Base-by-base conservation (phyloP, 2,329 filamentous ascomycete species). In the Madurella mycetomatis region DNA sequence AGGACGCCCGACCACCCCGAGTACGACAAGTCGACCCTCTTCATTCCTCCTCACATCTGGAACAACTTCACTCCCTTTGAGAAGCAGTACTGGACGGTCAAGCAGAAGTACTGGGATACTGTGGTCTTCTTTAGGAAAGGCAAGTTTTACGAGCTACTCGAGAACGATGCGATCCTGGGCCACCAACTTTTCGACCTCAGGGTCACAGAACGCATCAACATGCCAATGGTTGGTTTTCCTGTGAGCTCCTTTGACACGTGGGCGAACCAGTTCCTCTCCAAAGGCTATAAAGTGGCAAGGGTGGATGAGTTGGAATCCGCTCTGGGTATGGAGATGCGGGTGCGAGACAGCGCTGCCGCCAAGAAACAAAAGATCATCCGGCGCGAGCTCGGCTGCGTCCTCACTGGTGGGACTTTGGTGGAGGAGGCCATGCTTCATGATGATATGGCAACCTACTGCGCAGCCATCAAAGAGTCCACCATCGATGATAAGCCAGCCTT, bases 71-170 rank as follows among this genome's bases (percentile, higher is more conserved):
- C 92, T 0, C 83, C 92, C 0, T 99, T 99, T 61, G 94, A 99
- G 72, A 95, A 91, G 70, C 94, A 99, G 68, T 99, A 99, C 70
- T 99, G 94, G 94, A 90, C 95, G 66, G 97, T 99, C 71, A 99
- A 99, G 74, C 88, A 92, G 70, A 96, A 96, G 64, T 89, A 95
- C 62, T 96, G 90, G 88, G 91, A 96, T 62, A 96, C 92, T 0
- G 87, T 99, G 44, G 92, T 99, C 15, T 99, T 99, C 73, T 99
- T 99, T 84, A 99, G 97, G 73, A 99, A 99, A 76, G 94, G 94
- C 66, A 99, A 99, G 66, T 99, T 99, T 72, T 99, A 96, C 67
- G 94, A 99, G 69, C 79, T 99, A 0, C 99, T 97, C 66, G 94
- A 99, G 69, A 96, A 96, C 57, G 94, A 99, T 71, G 94, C 94